Evolutionary conservation across 73 alveolate species (phyloP).

Genomic region (Blepharisma stoltei): DNA sequence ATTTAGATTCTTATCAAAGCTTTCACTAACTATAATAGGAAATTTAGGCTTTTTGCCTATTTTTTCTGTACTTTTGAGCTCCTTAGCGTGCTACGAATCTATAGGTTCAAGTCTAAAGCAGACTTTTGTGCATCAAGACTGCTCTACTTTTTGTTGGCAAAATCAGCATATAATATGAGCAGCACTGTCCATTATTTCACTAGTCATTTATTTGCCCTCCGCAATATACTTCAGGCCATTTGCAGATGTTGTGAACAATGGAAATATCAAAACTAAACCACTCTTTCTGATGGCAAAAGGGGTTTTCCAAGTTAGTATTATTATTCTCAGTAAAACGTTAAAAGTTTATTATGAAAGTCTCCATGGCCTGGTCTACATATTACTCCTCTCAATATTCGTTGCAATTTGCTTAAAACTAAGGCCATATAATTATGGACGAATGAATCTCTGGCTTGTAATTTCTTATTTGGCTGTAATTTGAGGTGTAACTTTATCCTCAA

Average conservation of each 20-base stretch:
- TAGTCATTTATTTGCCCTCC: not conserved
- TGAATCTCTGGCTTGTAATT: not conserved
- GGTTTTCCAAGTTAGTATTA: not conserved
- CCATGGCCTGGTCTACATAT: not conserved
- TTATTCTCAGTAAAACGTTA: not conserved
- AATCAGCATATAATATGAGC: not conserved
- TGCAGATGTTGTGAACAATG: not conserved
- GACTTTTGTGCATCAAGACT: not conserved
- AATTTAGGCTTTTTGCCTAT: not conserved
- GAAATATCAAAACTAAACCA: not conserved
- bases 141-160: not conserved
- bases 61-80: not conserved
- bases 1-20: too few relatives aligned
- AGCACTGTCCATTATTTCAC: not conserved
- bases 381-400: not conserved
- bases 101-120: not conserved
- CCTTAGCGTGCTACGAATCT: not conserved
- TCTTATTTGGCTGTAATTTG: too few relatives aligned
- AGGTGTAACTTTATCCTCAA: too few relatives aligned
- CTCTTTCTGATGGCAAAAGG: not conserved
- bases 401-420: not conserved
- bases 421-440: not conserved
- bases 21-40: not conserved
- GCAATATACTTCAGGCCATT: not conserved
- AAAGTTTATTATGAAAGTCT: not conserved